Conservation (phyloP, 2,329 filamentous ascomycete species). For the Coleophoma cylindrospora region DNA sequence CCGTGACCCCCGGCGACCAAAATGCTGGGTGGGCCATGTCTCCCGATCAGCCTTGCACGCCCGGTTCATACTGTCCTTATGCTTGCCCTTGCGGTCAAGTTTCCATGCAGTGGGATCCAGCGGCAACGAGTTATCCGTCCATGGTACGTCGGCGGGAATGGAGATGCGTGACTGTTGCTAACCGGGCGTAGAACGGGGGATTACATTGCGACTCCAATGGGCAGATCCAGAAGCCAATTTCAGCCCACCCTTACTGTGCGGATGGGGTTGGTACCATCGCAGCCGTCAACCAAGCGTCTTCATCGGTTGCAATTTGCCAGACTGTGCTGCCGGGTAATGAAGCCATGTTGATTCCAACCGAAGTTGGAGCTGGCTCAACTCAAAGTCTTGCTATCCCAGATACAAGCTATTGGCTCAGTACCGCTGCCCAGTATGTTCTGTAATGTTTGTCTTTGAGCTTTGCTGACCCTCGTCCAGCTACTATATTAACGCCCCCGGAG, state of each 20-base stretch:
- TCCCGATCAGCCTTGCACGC: slow-evolving; percentile 64
- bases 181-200: slow-evolving; percentile 57
- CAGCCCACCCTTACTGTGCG: slow-evolving; percentile 62
- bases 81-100: slow-evolving; percentile 73
- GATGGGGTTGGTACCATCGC: slow-evolving; percentile 60
- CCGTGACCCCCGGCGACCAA: slow-evolving; percentile 55
- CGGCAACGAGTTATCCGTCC: slow-evolving; percentile 63
- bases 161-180: slow-evolving; percentile 3
- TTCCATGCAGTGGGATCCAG: slow-evolving; percentile 73
- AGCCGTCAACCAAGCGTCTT: slow-evolving; percentile 61
- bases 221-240: slow-evolving; percentile 64
- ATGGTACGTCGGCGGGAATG: slow-evolving; percentile 50
- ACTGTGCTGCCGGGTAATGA: slow-evolving; percentile 76
- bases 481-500: slow-evolving; percentile 74
- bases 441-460: slow-evolving; percentile 2
- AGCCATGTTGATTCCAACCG: slow-evolving; percentile 77
- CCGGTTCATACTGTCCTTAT: slow-evolving; percentile 69
- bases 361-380: slow-evolving; percentile 47
- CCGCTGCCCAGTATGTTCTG: slow-evolving; percentile 65
- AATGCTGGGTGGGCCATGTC: slow-evolving; percentile 81
- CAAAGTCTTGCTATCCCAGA: slow-evolving; percentile 61
- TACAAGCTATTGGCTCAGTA: slow-evolving; percentile 64
- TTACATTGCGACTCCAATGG: slow-evolving; percentile 66
- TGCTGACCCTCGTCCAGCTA: slow-evolving; percentile 42
- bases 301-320: slow-evolving; percentile 68